These are phyloP conservation scores for Solanum pimpinellifolium DNA, from an alignment of 257 asterid species.

Conservation along the genomic window DNA sequence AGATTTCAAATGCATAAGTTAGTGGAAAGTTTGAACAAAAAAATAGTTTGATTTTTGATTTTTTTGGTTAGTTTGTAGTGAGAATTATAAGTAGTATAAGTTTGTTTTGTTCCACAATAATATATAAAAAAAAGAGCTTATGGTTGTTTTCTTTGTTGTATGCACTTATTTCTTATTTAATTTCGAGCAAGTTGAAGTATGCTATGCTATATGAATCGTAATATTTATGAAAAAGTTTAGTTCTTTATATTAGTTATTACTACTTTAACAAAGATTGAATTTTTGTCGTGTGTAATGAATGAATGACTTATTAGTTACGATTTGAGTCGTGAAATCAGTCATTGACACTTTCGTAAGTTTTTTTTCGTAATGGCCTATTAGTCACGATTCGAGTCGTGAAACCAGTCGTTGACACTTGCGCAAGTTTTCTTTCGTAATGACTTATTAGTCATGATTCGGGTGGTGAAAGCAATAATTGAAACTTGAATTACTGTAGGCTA, in stretches of 20 bases:
- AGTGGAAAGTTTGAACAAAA: conserved; percentile 58
- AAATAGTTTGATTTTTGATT: conserved; percentile 20
- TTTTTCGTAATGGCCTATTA: not conserved
- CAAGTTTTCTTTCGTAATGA: no score
- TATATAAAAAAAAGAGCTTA: not conserved
- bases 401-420: no score
- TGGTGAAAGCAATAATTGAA: no score
- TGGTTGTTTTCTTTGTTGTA: not conserved
- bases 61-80: not conserved
- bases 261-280: not conserved
- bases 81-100: not conserved
- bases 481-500: no score
- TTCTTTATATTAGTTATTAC: no score
- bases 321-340: not conserved
- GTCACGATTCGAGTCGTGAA: no score
- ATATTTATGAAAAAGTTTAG: no score
- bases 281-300: not conserved
- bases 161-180: not conserved
- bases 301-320: not conserved
- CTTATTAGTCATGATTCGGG: no score
- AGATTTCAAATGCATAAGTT: conserved; percentile 75
- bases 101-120: not conserved
- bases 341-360: no score
- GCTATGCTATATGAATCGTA: not conserved
- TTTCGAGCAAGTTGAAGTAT: not conserved